A percentile compares a stretch with the other conserved stretches of the same genome.
phyloP scores from a whole-genome alignment of 495 filamentous ascomycete species.

The Neurospora sp. region DNA sequence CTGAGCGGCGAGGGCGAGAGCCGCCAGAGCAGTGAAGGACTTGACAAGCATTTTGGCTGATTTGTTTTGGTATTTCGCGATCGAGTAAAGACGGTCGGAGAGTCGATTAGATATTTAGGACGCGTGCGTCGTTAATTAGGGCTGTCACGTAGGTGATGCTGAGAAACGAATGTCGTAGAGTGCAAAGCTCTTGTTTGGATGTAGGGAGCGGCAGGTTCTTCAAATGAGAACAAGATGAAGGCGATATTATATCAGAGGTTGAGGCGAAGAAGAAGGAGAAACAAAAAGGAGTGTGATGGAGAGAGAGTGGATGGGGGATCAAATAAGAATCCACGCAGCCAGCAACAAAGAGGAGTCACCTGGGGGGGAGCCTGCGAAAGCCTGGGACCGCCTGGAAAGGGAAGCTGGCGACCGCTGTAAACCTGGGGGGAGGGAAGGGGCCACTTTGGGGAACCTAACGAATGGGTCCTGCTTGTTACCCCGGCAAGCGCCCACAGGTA shows the following conservation, averaged over 20 bases:
- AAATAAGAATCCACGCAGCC: slow-evolving; percentile 5
- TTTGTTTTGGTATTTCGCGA: background rate
- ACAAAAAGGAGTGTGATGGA: slow-evolving; percentile 1
- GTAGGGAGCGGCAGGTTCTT: slow-evolving; percentile 20
- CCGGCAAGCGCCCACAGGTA: slow-evolving; percentile 6
- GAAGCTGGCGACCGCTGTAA: slow-evolving; percentile 11
- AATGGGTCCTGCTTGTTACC: slow-evolving; percentile 1
- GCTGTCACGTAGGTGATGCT: slow-evolving; percentile 4
- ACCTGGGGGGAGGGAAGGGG: background rate
- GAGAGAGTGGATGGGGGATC: slow-evolving; percentile 13
- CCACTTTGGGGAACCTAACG: slow-evolving; percentile 1
- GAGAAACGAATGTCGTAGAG: slow-evolving; percentile 27
- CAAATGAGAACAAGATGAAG: background rate
- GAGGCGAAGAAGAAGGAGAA: slow-evolving; percentile 8
- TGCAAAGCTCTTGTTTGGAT: slow-evolving; percentile 15
- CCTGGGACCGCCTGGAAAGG: background rate
- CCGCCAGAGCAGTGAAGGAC: slow-evolving; percentile 29
- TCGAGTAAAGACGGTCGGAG: background rate
- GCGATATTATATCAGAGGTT: background rate
- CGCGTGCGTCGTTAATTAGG: background rate
- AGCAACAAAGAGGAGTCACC: background rate
- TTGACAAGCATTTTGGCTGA: slow-evolving; percentile 29
- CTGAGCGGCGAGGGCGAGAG: slow-evolving; percentile 29
- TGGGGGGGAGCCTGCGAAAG: background rate
- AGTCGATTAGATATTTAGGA: background rate